Evolutionary conservation across 2,329 filamentous ascomycete genomes (phyloP).

Genomic region (Emergomyces orientalis): DNA sequence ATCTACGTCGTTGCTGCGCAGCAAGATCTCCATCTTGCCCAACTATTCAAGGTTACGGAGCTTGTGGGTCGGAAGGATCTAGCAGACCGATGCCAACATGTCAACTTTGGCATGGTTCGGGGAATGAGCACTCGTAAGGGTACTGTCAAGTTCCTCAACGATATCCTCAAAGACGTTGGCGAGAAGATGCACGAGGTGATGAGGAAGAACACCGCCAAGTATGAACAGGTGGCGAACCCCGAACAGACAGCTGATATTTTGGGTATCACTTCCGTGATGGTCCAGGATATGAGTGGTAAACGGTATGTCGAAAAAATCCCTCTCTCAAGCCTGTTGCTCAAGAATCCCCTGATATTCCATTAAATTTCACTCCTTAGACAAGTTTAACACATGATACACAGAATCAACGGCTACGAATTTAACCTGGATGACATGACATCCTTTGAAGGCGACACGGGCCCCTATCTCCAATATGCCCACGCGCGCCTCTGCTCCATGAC

Average conservation of each 20-base stretch:
- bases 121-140: constrained; percentile 58
- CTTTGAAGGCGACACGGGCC: constrained; percentile 57
- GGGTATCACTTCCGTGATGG: constrained; percentile 92
- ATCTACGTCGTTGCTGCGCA: constrained; percentile 58
- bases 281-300: constrained; percentile 96
- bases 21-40: constrained; percentile 55
- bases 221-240: constrained; percentile 78
- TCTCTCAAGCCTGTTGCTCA: constrained; percentile 27
- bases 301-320: constrained; percentile 44
- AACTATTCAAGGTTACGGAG: constrained; percentile 57
- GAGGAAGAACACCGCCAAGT: constrained; percentile 83
- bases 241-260: constrained; percentile 73
- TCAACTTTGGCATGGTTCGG: constrained; percentile 59
- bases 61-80: constrained; percentile 53
- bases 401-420: constrained; percentile 56
- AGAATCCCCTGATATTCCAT: background rate
- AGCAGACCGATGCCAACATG: constrained; percentile 50
- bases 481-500: constrained; percentile 50
- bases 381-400: constrained; percentile 29
- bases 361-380: constrained; percentile 22
- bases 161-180: constrained; percentile 67
- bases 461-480: constrained; percentile 57
- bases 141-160: constrained; percentile 64
- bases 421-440: constrained; percentile 57
- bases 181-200: constrained; percentile 99